Conservation (phyloP, 176 grass and related monocot genomes). For the Thinopyrum elongatum region DNA sequence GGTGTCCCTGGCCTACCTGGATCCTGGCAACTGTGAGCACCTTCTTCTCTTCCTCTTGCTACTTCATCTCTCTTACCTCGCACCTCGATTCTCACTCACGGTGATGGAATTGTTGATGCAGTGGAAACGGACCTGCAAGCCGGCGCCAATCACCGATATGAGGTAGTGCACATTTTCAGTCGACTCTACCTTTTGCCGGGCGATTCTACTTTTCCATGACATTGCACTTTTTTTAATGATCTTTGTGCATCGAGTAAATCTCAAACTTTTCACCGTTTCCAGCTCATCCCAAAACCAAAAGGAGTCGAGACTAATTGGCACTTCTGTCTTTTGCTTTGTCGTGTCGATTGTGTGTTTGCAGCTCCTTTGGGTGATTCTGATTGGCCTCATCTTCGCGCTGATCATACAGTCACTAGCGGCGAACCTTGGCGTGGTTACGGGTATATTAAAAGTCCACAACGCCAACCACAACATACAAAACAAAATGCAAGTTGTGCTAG, state of each 20-base stretch:
- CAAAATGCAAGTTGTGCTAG: not conserved
- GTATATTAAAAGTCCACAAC: slow-evolving; percentile 24
- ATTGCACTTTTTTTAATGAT: not conserved
- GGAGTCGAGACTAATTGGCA: too few species aligned
- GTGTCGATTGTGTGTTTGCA: not conserved
- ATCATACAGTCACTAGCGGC: slow-evolving; percentile 88
- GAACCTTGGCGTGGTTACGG: slow-evolving; percentile 91
- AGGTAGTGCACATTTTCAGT: slow-evolving; percentile 36
- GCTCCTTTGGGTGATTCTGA: slow-evolving; percentile 92
- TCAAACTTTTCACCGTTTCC: too few species aligned
- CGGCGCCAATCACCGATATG: slow-evolving; percentile 77
- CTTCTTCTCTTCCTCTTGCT: not conserved
- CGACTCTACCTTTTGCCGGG: not conserved
- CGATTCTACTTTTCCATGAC: not conserved
- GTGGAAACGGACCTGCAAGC: slow-evolving; percentile 96
- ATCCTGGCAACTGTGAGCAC: slow-evolving; percentile 79
- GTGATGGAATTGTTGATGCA: slow-evolving; percentile 33
- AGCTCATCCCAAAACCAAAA: too few species aligned
- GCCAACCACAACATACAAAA: not conserved
- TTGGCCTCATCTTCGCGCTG: slow-evolving; percentile 82
- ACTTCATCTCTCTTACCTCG: too few species aligned
- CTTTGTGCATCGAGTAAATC: not conserved
- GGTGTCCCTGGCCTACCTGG: slow-evolving; percentile 86
- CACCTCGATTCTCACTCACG: too few species aligned
- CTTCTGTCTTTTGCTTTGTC: not conserved